A percentile compares a stretch with the other conserved stretches of the same genome.
Conservation (phyloP, 192 early-diverging fungal genomes). For the Coemansia erecta region DNA sequence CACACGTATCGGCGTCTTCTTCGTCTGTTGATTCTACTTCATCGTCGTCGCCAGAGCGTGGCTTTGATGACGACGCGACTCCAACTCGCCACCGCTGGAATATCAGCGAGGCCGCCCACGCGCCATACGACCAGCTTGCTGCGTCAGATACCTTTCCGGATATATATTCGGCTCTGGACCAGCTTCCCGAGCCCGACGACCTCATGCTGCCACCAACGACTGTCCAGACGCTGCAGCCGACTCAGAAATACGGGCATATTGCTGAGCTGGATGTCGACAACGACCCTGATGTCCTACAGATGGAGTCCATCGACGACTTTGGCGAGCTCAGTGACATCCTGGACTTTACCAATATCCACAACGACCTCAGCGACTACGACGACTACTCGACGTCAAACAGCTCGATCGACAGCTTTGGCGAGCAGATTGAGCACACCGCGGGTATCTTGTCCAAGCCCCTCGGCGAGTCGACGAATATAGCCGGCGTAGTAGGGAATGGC, state of each 20-base stretch:
- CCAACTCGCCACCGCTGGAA: conserved; percentile 5
- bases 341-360: conserved; percentile 14
- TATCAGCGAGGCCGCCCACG: not conserved
- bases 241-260: not conserved
- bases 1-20: not conserved
- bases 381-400: conserved; percentile 36
- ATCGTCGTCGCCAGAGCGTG: not conserved
- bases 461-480: not conserved
- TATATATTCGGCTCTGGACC: conserved; percentile 23
- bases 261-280: conserved; percentile 8
- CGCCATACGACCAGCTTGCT: not conserved
- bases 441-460: conserved; percentile 36
- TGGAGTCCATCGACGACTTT: conserved; percentile 42
- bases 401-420: conserved; percentile 51
- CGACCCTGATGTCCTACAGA: conserved; percentile 30
- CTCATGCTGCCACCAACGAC: conserved; percentile 38
- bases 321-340: conserved; percentile 41
- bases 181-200: conserved; percentile 36
- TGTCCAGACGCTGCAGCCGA: not conserved
- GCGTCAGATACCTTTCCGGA: conserved; percentile 3
- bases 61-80: not conserved
- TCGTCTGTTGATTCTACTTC: not conserved
- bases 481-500: not conserved
- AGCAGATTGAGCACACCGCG: conserved; percentile 40
- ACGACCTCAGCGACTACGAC: conserved; percentile 27